Conservation (phyloP, 345 rosid species). For the Populus ilicifolia region DNA sequence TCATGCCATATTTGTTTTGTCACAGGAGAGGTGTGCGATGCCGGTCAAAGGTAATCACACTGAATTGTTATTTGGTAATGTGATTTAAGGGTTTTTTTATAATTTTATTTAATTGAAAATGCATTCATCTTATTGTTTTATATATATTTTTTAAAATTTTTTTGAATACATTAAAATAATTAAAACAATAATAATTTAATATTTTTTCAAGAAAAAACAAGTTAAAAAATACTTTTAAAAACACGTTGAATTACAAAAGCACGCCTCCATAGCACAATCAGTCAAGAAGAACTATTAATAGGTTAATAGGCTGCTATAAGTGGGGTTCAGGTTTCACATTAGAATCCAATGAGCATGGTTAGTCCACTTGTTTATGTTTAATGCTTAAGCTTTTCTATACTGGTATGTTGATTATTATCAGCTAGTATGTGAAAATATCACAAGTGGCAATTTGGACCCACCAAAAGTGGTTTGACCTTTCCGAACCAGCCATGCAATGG, state of each 20-base stretch:
- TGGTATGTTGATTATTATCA: not conserved
- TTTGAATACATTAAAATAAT: too few relatives aligned
- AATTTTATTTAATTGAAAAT: too few relatives aligned
- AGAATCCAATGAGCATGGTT: not conserved
- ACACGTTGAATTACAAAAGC: too few relatives aligned
- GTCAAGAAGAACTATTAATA: not conserved
- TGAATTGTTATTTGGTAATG: too few relatives aligned
- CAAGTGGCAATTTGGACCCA: not conserved
- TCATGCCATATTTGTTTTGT: not conserved
- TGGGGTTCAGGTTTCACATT: not conserved
- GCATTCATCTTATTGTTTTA: too few relatives aligned
- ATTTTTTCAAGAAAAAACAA: too few relatives aligned
- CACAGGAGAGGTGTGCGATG: not conserved
- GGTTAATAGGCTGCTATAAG: not conserved
- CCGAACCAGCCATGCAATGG: not conserved
- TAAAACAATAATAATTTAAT: too few relatives aligned
- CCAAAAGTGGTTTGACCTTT: not conserved
- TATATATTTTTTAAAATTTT: too few relatives aligned
- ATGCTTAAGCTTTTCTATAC: not conserved
- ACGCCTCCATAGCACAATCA: not conserved
- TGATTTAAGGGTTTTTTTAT: too few relatives aligned
- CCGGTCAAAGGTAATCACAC: not conserved
- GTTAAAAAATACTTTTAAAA: too few relatives aligned
- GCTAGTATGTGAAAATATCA: not conserved
- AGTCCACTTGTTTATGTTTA: not conserved